Base-by-base conservation (phyloP, 2,329 filamentous ascomycete species). In the Calonectria multiphialidica region DNA sequence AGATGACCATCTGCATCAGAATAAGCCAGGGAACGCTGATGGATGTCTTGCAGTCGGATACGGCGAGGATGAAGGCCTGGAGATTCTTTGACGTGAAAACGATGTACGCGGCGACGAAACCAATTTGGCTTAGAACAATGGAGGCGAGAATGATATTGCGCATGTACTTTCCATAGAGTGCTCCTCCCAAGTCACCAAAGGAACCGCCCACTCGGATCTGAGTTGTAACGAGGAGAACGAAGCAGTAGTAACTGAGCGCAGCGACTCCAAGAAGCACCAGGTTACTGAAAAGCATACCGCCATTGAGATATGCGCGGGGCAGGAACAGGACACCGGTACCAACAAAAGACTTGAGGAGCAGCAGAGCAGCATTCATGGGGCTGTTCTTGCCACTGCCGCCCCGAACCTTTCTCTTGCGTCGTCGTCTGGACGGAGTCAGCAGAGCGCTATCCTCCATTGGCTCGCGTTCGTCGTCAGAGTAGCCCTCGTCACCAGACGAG, bases 211-310 rank as follows among this genome's bases (percentile, higher is more conserved):
- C 91, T 81, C 91, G 93, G 61, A 98, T 87, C 40, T 97, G 93
- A 2, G 95, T 97, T 72, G 93, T 93, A 74, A 98, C 95, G 37
- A 99, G 90, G 16, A 99, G 89, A 49, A 99, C 95, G 84, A 99
- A 99, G 86, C 96, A 98, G 87, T 98, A 98, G 85, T 98, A 99
- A 82, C 96, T 98, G 71, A 99, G 87, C 2, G 90, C 87, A 8
- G 97, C 96, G 18, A 99, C 95, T 45, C 89, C 90, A 25, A 99
- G 87, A n/a, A 99, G 90, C 18, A 99, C 94, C 64, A 97, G 76
- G 81, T 97, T 98, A 79, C 95, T 98, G 84, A 99, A 99, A 18
- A 98, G 86, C 96, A 99, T 98, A 71, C 97, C 97, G 66, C 97
- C 97, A 80, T 98, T 99, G 75, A 98, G 90, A 81, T 97, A 99